Conservation (phyloP, 257 asterid genomes). For the Solanum medicagineum region DNA sequence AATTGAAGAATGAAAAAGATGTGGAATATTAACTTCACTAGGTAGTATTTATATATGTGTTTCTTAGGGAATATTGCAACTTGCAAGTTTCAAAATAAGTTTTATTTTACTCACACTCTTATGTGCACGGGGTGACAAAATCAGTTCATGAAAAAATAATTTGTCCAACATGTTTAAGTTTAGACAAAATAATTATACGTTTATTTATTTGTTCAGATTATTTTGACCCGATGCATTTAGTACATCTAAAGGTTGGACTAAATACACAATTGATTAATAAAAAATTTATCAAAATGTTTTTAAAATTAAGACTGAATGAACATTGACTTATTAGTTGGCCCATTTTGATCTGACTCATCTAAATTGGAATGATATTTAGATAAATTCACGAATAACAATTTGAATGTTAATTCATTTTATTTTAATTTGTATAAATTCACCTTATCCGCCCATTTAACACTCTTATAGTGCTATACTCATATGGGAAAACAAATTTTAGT, state of each 20-base stretch:
- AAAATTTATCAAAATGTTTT: background rate
- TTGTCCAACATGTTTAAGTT: background rate
- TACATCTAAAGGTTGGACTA: background rate
- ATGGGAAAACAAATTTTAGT: background rate
- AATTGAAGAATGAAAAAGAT: background rate
- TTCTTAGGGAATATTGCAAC: background rate
- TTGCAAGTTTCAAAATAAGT: background rate
- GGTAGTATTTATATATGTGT: background rate
- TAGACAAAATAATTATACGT: background rate
- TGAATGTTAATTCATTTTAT: background rate
- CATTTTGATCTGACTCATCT: background rate
- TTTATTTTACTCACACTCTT: background rate
- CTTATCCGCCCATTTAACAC: background rate
- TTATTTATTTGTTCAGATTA: background rate
- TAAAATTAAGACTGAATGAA: no score
- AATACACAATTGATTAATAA: background rate
- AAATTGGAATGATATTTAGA: no score
- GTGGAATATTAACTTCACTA: background rate
- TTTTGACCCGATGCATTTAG: background rate
- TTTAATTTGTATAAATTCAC: background rate
- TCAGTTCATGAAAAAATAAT: background rate
- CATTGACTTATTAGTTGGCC: background rate
- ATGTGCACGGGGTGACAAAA: background rate
- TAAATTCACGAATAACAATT: background rate
- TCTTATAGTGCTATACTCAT: background rate